Evolutionary conservation across 345 rosid species (phyloP), one percentile per base, ranked within the genome.

Genomic region (Microthlaspi erraticum): DNA sequence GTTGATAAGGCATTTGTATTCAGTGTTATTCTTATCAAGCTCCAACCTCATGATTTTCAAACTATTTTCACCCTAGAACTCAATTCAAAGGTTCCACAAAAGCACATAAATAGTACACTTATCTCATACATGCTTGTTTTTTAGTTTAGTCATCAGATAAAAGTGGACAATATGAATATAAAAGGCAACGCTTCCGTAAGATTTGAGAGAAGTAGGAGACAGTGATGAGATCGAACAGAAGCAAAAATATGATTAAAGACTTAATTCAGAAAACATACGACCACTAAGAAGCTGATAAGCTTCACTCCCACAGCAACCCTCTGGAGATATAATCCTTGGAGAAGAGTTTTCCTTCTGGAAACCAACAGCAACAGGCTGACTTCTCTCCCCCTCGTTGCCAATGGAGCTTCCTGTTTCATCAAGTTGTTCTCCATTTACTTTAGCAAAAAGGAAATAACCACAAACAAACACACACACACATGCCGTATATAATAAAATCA

Each of bases 251-350:
- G 2, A 18, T 10, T 20, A 12, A 20, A 34, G 2, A 51, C 7
- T 38, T 0, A 14, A 38, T 13, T 37, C 7, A 14, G 57, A 64
- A 55, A 1, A 79, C 97, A 17, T 87, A 91, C 97, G 97, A 37
- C 80, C 79, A 70, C 70, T 84, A 64, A 88, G 77, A 71, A 91
- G 83, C 74, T 77, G 83, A 71, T 78, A 78, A 68, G 87, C 92
- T 73, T 82, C 88, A 45, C 97, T 83, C 75, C 73, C 74, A 70
- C 75, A 75, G 62, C 93, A 88, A 29, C 89, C 95, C 57, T 83
- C 83, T 33, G 83, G 44, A 66, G 77, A 45, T 60, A 88, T 77
- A 64, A 84, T 80, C 59, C 70, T 50, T 3, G 66, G 74, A 60
- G 66, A 83, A 44, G 78, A 65, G 56, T 54, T 73, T 19, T 64